These are phyloP conservation scores for Globisporangium lucens DNA, from an alignment of 352 stramenopile species.

Conservation along the genomic window DNA sequence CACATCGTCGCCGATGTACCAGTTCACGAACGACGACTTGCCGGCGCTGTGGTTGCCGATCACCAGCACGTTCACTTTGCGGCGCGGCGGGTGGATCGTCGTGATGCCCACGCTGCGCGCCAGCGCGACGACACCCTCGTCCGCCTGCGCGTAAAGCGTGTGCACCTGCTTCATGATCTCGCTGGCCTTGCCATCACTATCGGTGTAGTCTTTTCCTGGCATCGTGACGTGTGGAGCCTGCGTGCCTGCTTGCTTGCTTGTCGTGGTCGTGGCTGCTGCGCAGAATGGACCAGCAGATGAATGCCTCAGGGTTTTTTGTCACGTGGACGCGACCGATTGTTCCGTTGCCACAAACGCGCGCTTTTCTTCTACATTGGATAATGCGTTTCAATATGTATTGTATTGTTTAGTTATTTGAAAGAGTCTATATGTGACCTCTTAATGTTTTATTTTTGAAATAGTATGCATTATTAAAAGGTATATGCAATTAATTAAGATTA, in stretches of 20 bases:
- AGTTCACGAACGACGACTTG: conserved; percentile 79
- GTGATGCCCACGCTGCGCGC: conserved; percentile 30
- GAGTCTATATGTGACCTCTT: background rate
- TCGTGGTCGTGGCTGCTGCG: background rate
- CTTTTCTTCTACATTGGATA: background rate
- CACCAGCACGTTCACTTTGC: conserved; percentile 68
- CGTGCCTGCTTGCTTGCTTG: background rate
- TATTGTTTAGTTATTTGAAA: background rate
- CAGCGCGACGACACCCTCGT: conserved; percentile 26
- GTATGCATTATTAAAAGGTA: background rate
- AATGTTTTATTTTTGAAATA: background rate
- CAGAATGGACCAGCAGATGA: background rate
- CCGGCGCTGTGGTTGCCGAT: conserved; percentile 74
- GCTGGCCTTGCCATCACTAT: conserved; percentile 27
- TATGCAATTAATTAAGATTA: background rate
- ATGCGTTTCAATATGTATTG: background rate
- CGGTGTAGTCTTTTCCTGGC: background rate
- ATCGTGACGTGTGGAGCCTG: background rate
- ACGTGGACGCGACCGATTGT: background rate
- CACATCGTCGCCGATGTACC: conserved; percentile 56
- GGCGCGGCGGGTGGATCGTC: conserved; percentile 43
- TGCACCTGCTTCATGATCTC: conserved; percentile 40
- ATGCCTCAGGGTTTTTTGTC: background rate
- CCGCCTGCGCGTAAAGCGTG: conserved; percentile 27
- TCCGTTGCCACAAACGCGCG: background rate